Base-by-base conservation (phyloP, 2,329 filamentous ascomycete species). In the Verticillium albo-atrum region DNA sequence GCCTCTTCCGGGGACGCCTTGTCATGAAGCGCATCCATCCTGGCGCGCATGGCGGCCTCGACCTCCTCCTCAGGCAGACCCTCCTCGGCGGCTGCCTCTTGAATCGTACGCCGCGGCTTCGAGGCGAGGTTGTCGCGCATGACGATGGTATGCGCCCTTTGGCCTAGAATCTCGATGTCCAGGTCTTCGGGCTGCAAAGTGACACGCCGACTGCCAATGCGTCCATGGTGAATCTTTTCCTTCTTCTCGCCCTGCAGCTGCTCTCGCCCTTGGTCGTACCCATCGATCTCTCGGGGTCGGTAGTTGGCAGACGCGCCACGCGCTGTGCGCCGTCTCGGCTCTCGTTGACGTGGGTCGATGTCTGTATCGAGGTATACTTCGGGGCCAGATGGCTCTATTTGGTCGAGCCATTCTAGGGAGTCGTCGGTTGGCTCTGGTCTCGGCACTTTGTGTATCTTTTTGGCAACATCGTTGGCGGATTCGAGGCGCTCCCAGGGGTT, bases 91-190 rank as follows among this genome's bases (percentile, higher is more conserved):
- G 54, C 25, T 14, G 23, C 17, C 25, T 75, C 71, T 7, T 74
- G 72, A 51, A 76, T 74, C 26, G 73, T 71, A 56, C 23, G 53
- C 54, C 34, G 51, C 10, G 27, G 54, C 28, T 58, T 58, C 2
- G 54, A 32, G 55, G 55, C 62, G 34, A 55, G 60, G 55, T 61
- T 62, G 37, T 78, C 74, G 59, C 66, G 74, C 70, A 85, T 71
- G 35, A 85, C 72, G 53, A 85, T 77, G 26, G 79, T 79, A 17
- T 77, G 72, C 14, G 77, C 76, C 2, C 72, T 71, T 60, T 71
- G 69, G 3, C 77, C 77, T 14, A 79, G 63, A 57, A 75, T 72
- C 28, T 67, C 63, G 15, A 71, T 60, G 4, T 62, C 65, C 6
- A 79, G 64, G 5, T 51, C n/a, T 53, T 61, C 59, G 9, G 55